Conservation (phyloP, 1,284 basidiomycete species). For the Athelia sp. region DNA sequence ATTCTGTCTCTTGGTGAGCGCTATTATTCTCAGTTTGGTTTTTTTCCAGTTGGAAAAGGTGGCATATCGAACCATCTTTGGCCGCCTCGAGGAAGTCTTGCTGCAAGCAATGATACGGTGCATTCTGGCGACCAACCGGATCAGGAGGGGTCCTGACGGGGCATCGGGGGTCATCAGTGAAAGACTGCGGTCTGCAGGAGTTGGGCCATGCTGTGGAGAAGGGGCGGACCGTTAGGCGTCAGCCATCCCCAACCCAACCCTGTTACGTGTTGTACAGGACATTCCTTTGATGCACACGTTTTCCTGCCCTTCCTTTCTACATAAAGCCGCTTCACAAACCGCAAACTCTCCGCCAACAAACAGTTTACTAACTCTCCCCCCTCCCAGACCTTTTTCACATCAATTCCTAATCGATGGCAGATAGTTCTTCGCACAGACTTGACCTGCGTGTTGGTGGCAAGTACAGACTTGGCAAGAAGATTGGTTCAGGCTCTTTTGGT, state of each 20-base stretch:
- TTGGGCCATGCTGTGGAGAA: too few relatives aligned
- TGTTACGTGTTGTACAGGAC: not conserved
- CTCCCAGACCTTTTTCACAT: not conserved
- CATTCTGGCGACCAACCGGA: too few relatives aligned
- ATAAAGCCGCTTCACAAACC: not conserved
- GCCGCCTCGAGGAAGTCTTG: not conserved
- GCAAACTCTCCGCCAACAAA: not conserved
- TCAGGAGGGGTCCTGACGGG: too few relatives aligned
- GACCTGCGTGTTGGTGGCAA: slow-evolving; percentile 98
- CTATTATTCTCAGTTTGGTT: slow-evolving; percentile 10
- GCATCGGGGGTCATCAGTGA: too few relatives aligned
- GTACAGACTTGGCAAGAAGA: slow-evolving; percentile 99
- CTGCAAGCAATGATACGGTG: not conserved
- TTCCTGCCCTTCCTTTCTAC: not conserved
- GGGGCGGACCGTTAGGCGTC: too few relatives aligned
- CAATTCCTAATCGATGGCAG: slow-evolving; percentile 47
- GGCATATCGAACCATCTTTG: not conserved
- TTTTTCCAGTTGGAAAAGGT: slow-evolving; percentile 8
- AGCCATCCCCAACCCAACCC: not conserved
- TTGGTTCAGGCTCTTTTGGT: slow-evolving; percentile 99
- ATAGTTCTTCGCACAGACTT: slow-evolving; percentile 53
- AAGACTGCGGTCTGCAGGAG: too few relatives aligned
- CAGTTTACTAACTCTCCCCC: not conserved
- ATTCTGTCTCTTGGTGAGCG: slow-evolving; percentile 3
- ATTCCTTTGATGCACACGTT: not conserved